Evolutionary conservation across 495 filamentous ascomycete species (phyloP).

Genomic region (Hypoxylon trugodes): DNA sequence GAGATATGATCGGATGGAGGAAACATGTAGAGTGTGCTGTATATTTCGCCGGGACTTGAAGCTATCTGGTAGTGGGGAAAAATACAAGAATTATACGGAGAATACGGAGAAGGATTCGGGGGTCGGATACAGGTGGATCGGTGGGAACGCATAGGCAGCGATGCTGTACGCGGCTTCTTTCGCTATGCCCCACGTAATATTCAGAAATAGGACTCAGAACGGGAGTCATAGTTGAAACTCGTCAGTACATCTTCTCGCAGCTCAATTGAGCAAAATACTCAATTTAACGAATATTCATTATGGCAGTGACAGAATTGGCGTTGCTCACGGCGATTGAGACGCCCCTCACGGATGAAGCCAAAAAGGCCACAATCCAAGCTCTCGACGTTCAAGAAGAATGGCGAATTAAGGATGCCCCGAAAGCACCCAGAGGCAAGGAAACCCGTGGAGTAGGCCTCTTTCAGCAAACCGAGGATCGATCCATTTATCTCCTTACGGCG

Average conservation of each 20-base stretch:
- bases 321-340: constrained; percentile 50
- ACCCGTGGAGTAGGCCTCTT: constrained; percentile 47
- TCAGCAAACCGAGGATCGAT: constrained; percentile 58
- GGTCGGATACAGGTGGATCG: no score
- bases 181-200: background rate
- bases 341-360: constrained; percentile 34
- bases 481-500: constrained; percentile 57
- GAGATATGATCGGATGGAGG: no score
- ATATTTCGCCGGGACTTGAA: no score
- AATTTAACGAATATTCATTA: constrained; percentile 31
- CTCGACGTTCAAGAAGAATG: constrained; percentile 47
- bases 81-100: no score
- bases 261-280: background rate
- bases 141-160: background rate
- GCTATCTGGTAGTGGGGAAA: no score
- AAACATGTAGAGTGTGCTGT: no score
- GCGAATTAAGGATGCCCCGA: constrained; percentile 46
- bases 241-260: background rate
- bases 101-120: no score
- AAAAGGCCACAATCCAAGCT: constrained; percentile 39
- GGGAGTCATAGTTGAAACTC: no score
- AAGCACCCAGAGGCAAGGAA: constrained; percentile 26
- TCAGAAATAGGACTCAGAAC: background rate
- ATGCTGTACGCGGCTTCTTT: background rate
- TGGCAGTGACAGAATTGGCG: constrained; percentile 65